Conservation (phyloP, 23 red algal genomes). For the Agarophyton chilense region DNA sequence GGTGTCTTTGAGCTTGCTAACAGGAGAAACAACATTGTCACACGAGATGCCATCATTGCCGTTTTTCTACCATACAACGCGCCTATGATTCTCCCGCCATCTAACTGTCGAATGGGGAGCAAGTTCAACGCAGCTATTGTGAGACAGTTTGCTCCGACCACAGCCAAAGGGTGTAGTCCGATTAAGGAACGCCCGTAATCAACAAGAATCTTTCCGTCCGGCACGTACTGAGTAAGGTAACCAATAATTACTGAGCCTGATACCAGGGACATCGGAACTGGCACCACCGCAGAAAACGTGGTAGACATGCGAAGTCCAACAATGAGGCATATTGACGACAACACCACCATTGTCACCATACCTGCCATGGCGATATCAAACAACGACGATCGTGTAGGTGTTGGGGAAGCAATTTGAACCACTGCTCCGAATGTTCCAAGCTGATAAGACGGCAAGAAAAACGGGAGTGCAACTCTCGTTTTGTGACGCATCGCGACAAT, state of each 20-base stretch:
- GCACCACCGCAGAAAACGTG: constrained; percentile 13
- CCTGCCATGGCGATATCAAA: constrained; percentile 83
- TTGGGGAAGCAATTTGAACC: constrained; percentile 67
- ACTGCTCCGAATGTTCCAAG: constrained; percentile 82
- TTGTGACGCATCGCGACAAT: constrained; percentile 55
- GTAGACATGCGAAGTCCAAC: constrained; percentile 72
- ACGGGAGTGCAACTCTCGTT: constrained; percentile 54
- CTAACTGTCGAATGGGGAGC: constrained; percentile 80
- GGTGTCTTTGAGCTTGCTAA: constrained; percentile 58
- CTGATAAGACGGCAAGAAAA: constrained; percentile 76
- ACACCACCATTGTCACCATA: constrained; percentile 48
- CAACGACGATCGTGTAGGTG: constrained; percentile 66
- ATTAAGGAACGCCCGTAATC: constrained; percentile 50
- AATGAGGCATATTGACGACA: constrained; percentile 56
- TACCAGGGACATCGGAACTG: constrained; percentile 42
- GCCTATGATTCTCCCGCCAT: constrained; percentile 83
- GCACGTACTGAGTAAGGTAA: constrained; percentile 34
- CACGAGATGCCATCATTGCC: constrained; percentile 61
- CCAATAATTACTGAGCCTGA: constrained; percentile 55
- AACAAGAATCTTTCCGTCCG: constrained; percentile 45
- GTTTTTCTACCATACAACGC: constrained; percentile 79
- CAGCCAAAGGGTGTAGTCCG: constrained; percentile 76
- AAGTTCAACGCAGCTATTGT: constrained; percentile 80
- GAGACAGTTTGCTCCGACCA: constrained; percentile 75
- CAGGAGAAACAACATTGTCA: constrained; percentile 78